Percentiles rank a stretch among this genome's conserved stretches.
These are phyloP conservation scores for Auxenochlorella pyrenoidosa DNA, from an alignment of 139 green algal genomes.

Conservation along the genomic window DNA sequence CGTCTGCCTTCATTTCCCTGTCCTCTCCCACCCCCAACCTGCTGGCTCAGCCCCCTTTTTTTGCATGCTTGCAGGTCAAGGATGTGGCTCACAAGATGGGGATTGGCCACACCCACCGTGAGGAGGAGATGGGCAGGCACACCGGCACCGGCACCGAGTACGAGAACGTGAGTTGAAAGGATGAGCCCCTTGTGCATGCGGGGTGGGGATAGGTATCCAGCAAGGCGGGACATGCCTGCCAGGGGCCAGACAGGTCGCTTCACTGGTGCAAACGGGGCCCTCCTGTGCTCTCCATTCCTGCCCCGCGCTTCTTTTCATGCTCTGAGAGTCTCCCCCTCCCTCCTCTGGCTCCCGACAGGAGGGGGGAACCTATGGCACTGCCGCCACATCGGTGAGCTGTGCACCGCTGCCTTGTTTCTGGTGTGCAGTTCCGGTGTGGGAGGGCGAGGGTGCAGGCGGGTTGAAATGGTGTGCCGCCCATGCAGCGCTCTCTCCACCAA, in stretches of 20 bases:
- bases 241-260: too few species aligned
- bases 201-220: too few species aligned
- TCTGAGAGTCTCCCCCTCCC: too few species aligned
- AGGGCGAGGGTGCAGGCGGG: too few species aligned
- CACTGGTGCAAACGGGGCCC: too few species aligned
- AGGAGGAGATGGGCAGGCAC: neutral
- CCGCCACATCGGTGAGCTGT: neutral
- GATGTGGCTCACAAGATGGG: slow-evolving; percentile 9
- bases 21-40: neutral
- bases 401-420: neutral
- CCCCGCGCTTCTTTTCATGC: neutral
- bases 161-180: too few species aligned
- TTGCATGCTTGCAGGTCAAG: neutral
- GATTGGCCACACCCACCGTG: neutral
- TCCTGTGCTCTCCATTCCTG: neutral
- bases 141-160: neutral
- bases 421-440: too few species aligned
- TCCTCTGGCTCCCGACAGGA: neutral
- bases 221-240: too few species aligned
- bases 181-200: too few species aligned
- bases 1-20: neutral
- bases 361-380: neutral
- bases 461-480: too few species aligned
- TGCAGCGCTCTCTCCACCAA: too few species aligned
- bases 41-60: neutral